Evolutionary conservation across 192 early-diverging fungal species (phyloP).

Genomic region (Cetraspora pellucida): DNA sequence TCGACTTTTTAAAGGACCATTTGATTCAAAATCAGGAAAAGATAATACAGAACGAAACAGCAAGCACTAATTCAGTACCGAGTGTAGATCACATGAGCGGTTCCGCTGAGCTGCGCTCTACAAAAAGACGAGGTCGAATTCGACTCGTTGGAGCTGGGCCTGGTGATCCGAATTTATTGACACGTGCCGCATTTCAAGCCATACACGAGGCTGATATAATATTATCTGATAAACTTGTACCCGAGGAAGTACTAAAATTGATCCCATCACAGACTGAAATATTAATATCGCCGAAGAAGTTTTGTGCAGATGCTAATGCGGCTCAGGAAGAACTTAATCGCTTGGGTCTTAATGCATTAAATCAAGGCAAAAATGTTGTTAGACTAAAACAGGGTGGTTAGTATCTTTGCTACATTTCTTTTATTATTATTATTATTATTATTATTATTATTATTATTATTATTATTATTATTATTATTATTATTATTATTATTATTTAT

Average conservation of each 20-base stretch:
- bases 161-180: constrained; percentile 83
- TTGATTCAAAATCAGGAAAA: neutral
- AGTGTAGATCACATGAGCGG: neutral
- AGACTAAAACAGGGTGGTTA: constrained; percentile 85
- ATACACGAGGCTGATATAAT: constrained; percentile 78
- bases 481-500: no score
- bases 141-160: constrained; percentile 85
- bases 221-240: constrained; percentile 81
- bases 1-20: neutral
- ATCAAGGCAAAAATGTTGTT: constrained; percentile 73
- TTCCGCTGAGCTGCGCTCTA: neutral
- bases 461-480: no score
- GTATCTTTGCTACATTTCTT: neutral
- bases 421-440: neutral
- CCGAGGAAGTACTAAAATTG: constrained; percentile 59
- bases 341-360: constrained; percentile 62
- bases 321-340: constrained; percentile 82
- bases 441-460: neutral
- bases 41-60: neutral
- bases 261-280: constrained; percentile 52
- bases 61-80: neutral
- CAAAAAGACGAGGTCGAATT: constrained; percentile 48
- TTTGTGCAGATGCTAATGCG: constrained; percentile 71
- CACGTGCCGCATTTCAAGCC: constrained; percentile 67
- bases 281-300: constrained; percentile 69